A percentile compares a stretch with the other conserved stretches of the same genome.
phyloP scores from a whole-genome alignment of 2,329 filamentous ascomycete genomes.

The Rhynchosporium agropyri region DNA sequence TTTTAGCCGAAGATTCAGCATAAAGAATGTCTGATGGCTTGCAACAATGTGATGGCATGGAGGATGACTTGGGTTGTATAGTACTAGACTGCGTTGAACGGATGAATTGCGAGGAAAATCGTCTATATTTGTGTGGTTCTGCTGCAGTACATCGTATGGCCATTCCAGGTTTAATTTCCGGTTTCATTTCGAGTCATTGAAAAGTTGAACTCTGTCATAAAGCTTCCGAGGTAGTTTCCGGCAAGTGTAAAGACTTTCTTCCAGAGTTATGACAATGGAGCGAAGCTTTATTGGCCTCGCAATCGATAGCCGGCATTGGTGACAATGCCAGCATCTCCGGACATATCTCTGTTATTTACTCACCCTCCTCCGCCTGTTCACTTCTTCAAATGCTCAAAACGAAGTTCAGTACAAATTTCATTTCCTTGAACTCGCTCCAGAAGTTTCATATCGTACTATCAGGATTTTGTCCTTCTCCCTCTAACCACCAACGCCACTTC shows the following conservation, averaged over 20 bases:
- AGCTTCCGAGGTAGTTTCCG: too few relatives aligned
- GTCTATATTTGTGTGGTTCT: not conserved
- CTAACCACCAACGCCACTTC: slow-evolving; percentile 58
- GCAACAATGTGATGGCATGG: slow-evolving; percentile 23
- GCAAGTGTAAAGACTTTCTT: too few relatives aligned
- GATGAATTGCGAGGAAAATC: slow-evolving; percentile 16
- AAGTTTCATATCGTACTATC: too few relatives aligned
- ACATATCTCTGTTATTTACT: not conserved
- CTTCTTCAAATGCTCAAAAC: too few relatives aligned
- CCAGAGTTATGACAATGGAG: not conserved
- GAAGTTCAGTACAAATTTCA: too few relatives aligned
- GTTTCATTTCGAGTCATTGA: too few relatives aligned
- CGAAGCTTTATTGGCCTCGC: too few relatives aligned
- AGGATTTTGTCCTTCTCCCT: not conserved
- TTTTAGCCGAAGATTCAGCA: slow-evolving; percentile 31
- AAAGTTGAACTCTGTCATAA: too few relatives aligned
- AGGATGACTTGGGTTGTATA: slow-evolving; percentile 33
- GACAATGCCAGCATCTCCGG: not conserved
- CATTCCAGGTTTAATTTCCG: too few relatives aligned
- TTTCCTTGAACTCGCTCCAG: too few relatives aligned
- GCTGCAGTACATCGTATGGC: not conserved
- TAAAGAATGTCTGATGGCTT: slow-evolving; percentile 23
- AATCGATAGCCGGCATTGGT: not conserved
- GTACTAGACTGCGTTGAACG: slow-evolving; percentile 38
- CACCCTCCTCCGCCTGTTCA: too few relatives aligned